Evolutionary conservation across 1,139 yeast genomes (phyloP).

Genomic region (Geotrichum macrosporum): DNA sequence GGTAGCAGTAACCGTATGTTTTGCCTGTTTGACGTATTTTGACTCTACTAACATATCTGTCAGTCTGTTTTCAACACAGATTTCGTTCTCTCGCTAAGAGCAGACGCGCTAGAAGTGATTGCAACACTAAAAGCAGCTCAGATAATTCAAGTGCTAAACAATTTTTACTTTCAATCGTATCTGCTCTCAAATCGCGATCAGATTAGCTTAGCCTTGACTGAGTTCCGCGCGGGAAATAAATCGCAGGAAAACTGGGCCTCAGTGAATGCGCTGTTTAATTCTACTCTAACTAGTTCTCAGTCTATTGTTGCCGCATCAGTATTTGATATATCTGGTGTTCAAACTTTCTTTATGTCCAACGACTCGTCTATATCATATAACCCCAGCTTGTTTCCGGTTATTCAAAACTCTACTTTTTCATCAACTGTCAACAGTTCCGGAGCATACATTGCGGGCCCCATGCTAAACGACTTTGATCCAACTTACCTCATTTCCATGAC

Average conservation of each 20-base stretch:
- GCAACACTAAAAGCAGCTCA: slow-evolving; percentile 80
- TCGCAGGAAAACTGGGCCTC: slow-evolving; percentile 46
- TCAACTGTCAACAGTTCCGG: slow-evolving; percentile 27
- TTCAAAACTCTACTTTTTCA: neutral
- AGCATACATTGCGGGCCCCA: slow-evolving; percentile 28
- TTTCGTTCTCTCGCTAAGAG: slow-evolving; percentile 58
- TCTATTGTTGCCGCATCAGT: slow-evolving; percentile 62
- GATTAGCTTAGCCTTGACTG: slow-evolving; percentile 55
- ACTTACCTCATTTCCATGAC: slow-evolving; percentile 52
- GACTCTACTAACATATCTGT: slow-evolving; percentile 3
- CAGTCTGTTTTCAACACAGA: slow-evolving; percentile 67
- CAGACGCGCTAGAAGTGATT: slow-evolving; percentile 69
- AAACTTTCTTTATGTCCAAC: slow-evolving; percentile 41
- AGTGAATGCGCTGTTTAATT: slow-evolving; percentile 48
- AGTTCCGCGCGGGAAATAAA: slow-evolving; percentile 70
- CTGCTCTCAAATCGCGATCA: slow-evolving; percentile 64
- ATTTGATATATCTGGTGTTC: slow-evolving; percentile 51
- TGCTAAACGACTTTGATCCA: slow-evolving; percentile 15
- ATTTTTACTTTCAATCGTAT: slow-evolving; percentile 62
- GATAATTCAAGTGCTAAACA: slow-evolving; percentile 60
- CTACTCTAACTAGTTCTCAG: slow-evolving; percentile 38
- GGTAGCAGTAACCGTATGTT: slow-evolving; percentile 58
- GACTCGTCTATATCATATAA: neutral
- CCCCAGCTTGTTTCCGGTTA: slow-evolving; percentile 10
- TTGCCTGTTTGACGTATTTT: slow-evolving; percentile 9